Percentiles rank a stretch among this genome's conserved stretches.
Evolutionary conservation across 805 yeast genomes (phyloP).

Genomic region (Schwanniomyces yamadae): DNA sequence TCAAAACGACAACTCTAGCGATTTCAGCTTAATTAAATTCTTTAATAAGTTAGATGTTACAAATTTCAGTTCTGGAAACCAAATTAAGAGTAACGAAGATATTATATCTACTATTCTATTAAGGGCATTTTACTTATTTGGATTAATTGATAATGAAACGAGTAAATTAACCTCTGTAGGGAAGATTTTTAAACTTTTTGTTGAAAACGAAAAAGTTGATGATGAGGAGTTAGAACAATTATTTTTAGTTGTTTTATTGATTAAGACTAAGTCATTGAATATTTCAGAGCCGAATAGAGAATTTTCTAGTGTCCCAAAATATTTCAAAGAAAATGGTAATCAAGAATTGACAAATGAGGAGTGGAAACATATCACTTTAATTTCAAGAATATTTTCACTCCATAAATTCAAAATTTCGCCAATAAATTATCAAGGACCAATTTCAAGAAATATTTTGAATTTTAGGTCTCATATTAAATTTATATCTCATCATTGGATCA

Average conservation of each 20-base stretch:
- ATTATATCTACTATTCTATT: constrained; percentile 54
- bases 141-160: constrained; percentile 43
- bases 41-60: constrained; percentile 18
- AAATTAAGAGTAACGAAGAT: constrained; percentile 48
- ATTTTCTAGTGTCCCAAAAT: constrained; percentile 31
- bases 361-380: constrained; percentile 23
- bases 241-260: constrained; percentile 47
- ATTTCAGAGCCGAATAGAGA: constrained; percentile 37
- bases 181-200: constrained; percentile 38
- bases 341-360: constrained; percentile 42
- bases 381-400: constrained; percentile 38
- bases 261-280: constrained; percentile 36
- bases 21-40: constrained; percentile 26
- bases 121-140: constrained; percentile 54
- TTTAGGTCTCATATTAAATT: constrained; percentile 65
- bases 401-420: constrained; percentile 40
- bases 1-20: constrained; percentile 11
- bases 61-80: constrained; percentile 17
- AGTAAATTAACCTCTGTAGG: constrained; percentile 55
- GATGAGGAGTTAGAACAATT: constrained; percentile 37
- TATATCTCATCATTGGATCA: constrained; percentile 49
- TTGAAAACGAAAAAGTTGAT: constrained; percentile 13
- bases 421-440: constrained; percentile 63
- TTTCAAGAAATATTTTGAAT: constrained; percentile 63
- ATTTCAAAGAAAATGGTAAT: constrained; percentile 35